Evolutionary conservation across 2,329 filamentous ascomycete species (phyloP).

Genomic region (Hymenoscyphus infarciens): DNA sequence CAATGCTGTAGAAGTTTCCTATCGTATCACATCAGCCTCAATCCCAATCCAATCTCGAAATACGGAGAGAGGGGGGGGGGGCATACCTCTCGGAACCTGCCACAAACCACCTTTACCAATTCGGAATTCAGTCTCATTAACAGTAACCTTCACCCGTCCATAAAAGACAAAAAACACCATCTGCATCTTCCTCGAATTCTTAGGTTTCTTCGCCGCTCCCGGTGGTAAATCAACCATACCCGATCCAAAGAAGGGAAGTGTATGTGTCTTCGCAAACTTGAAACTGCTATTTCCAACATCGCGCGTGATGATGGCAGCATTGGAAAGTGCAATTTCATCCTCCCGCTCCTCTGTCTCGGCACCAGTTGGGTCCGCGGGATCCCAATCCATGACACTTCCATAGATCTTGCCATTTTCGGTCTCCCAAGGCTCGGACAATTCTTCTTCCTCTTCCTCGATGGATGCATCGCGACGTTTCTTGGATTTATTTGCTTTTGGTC

Average conservation of each 20-base stretch:
- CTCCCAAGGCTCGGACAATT: constrained; percentile 68
- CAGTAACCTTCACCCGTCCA: constrained; percentile 76
- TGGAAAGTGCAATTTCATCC: constrained; percentile 50
- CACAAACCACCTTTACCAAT: constrained; percentile 87
- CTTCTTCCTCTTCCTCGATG: constrained; percentile 43
- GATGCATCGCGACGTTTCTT: constrained; percentile 37
- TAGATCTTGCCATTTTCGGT: constrained; percentile 58
- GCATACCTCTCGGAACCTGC: constrained; percentile 89
- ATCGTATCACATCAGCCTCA: constrained; percentile 16
- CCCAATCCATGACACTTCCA: constrained; percentile 63
- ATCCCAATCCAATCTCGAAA: background rate
- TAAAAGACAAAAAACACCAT: constrained; percentile 91
- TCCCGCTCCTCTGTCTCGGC: constrained; percentile 53
- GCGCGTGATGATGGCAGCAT: constrained; percentile 49
- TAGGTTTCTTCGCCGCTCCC: constrained; percentile 77
- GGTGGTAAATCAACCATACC: constrained; percentile 87
- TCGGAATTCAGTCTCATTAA: constrained; percentile 72
- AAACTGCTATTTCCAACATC: constrained; percentile 68
- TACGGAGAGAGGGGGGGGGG: constrained; percentile 13
- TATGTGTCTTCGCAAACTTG: constrained; percentile 84
- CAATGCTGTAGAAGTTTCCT: constrained; percentile 94
- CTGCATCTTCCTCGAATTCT: constrained; percentile 94
- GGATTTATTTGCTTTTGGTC: constrained; percentile 39
- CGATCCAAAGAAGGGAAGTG: constrained; percentile 79
- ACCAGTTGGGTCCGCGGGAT: constrained; percentile 56